These are phyloP conservation scores for Aspergillus ellipticus DNA, from an alignment of 495 filamentous ascomycete genomes.

Conservation along the genomic window DNA sequence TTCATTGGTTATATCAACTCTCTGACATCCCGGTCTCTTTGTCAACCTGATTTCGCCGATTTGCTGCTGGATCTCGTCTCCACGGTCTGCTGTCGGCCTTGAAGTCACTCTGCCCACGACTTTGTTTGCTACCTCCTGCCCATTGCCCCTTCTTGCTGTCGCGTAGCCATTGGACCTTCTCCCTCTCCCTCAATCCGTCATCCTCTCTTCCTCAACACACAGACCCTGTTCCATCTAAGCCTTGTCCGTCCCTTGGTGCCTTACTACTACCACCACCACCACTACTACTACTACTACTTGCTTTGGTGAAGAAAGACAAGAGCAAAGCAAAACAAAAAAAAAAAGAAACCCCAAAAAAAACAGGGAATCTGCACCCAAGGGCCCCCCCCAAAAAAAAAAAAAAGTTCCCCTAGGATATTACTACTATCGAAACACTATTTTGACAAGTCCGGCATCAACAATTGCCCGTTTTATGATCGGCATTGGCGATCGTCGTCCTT, in stretches of 20 bases:
- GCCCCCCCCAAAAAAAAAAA: background rate
- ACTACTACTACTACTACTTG: no score
- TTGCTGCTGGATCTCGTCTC: no score
- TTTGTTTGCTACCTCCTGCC: slow-evolving; percentile 12
- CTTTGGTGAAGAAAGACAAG: background rate
- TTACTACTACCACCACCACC: background rate
- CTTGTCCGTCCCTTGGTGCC: background rate
- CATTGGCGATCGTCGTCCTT: slow-evolving; percentile 18
- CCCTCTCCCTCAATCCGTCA: background rate
- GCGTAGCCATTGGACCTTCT: slow-evolving; percentile 9
- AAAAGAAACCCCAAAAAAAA: slow-evolving; percentile 3
- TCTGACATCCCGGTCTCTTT: slow-evolving; percentile 10
- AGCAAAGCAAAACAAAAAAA: no score
- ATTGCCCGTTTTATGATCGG: slow-evolving; percentile 16
- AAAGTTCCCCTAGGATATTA: background rate
- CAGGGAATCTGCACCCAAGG: slow-evolving; percentile 6
- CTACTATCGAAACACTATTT: slow-evolving; percentile 12
- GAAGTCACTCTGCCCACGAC: background rate
- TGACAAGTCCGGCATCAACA: slow-evolving; percentile 2
- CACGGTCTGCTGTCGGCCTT: slow-evolving; percentile 9
- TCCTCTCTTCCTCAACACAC: background rate
- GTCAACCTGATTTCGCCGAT: slow-evolving; percentile 3
- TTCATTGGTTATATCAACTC: slow-evolving; percentile 12
- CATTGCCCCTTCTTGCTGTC: background rate
- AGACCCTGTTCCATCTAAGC: background rate